phyloP scores from a whole-genome alignment of 192 early-diverging fungal species.

The Coemansia sp. region DNA sequence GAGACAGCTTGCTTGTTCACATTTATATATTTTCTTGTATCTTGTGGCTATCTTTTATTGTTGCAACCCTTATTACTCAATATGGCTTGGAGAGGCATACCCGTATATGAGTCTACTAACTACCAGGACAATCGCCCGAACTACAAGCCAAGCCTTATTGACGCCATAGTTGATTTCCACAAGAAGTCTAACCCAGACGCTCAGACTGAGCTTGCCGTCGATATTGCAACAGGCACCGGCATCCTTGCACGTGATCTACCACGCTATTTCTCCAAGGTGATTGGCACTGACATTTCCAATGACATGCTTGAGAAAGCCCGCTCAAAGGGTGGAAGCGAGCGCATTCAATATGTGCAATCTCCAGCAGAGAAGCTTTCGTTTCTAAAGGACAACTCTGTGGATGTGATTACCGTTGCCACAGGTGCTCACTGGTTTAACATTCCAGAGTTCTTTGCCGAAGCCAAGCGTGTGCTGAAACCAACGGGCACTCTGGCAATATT shows the following conservation, averaged over 20 bases:
- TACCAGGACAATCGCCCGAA: slow-evolving; percentile 41
- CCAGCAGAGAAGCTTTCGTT: slow-evolving; percentile 33
- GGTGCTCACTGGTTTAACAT: slow-evolving; percentile 50
- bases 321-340: background rate
- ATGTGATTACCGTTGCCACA: slow-evolving; percentile 46
- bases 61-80: background rate
- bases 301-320: slow-evolving; percentile 47
- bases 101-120: slow-evolving; percentile 24
- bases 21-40: background rate
- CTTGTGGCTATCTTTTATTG: background rate
- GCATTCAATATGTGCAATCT: slow-evolving; percentile 32
- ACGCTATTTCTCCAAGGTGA: slow-evolving; percentile 19
- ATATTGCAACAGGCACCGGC: slow-evolving; percentile 55
- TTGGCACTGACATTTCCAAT: slow-evolving; percentile 45
- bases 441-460: slow-evolving; percentile 30
- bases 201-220: slow-evolving; percentile 37
- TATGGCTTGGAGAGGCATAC: slow-evolving; percentile 37
- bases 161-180: slow-evolving; percentile 36
- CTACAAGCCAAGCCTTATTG: slow-evolving; percentile 34
- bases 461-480: slow-evolving; percentile 46
- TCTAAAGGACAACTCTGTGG: slow-evolving; percentile 24
- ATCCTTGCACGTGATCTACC: slow-evolving; percentile 47
- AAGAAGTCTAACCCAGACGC: slow-evolving; percentile 23
- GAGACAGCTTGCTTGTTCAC: background rate
- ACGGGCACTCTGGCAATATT: slow-evolving; percentile 47